These are phyloP conservation scores for Coleophoma cylindrospora DNA, from an alignment of 2,329 filamentous ascomycete genomes.

Conservation along the genomic window DNA sequence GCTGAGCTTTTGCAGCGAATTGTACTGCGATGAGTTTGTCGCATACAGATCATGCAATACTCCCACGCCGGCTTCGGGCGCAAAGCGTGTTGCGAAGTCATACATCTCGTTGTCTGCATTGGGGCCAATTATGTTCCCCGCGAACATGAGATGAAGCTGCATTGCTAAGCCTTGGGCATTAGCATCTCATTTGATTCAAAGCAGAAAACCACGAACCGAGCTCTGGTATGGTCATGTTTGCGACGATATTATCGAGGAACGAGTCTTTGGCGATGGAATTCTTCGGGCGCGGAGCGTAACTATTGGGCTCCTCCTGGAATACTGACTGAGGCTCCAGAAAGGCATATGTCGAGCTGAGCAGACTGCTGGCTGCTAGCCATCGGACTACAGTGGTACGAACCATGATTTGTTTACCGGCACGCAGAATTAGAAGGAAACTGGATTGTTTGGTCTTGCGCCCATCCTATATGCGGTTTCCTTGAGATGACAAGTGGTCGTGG, in stretches of 20 bases:
- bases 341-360: neutral
- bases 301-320: neutral
- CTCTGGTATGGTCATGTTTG: slow-evolving; percentile 12
- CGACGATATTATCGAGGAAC: slow-evolving; percentile 10
- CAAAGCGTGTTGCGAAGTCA: slow-evolving; percentile 21
- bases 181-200: neutral
- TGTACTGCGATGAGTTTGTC: slow-evolving; percentile 36
- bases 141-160: slow-evolving; percentile 40
- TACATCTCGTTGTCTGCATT: slow-evolving; percentile 33
- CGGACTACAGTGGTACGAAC: neutral
- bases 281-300: too few species aligned
- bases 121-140: slow-evolving; percentile 34
- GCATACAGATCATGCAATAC: slow-evolving; percentile 39
- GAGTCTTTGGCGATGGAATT: slow-evolving; percentile 1
- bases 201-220: slow-evolving; percentile 4
- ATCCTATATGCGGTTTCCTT: too few species aligned
- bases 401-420: too few species aligned
- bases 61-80: slow-evolving; percentile 32
- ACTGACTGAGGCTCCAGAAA: neutral
- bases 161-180: slow-evolving; percentile 20
- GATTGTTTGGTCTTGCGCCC: too few species aligned
- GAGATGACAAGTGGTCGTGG: too few species aligned
- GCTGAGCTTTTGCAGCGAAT: slow-evolving; percentile 32
- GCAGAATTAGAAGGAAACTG: too few species aligned
- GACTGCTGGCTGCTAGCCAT: neutral